phyloP scores from a whole-genome alignment of 441 rosid genomes.

The Populus tomentosa region DNA sequence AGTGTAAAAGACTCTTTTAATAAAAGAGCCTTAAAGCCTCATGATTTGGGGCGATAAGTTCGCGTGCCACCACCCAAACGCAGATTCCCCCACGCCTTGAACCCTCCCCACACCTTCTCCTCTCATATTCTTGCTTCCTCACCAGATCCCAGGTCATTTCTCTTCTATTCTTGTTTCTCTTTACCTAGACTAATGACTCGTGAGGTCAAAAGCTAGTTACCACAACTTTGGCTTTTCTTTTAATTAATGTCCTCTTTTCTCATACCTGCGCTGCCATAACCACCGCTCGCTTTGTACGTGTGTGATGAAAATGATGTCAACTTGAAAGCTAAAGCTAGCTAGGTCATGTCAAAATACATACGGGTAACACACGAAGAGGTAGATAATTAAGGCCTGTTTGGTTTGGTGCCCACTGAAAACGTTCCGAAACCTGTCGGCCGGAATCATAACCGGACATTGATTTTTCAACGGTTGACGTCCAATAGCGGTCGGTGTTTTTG shows the following conservation, averaged over 20 bases:
- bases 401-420: neutral
- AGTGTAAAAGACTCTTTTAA: conserved; percentile 32
- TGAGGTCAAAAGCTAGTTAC: conserved; percentile 32
- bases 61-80: conserved; percentile 47
- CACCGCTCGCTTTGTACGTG: neutral
- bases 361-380: neutral
- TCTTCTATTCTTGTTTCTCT: neutral
- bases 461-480: neutral
- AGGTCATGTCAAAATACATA: neutral
- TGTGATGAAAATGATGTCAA: conserved; percentile 16
- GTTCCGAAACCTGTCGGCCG: neutral
- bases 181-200: neutral
- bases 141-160: conserved; percentile 46
- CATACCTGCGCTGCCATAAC: neutral
- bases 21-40: conserved; percentile 11
- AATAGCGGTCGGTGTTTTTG: neutral
- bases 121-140: conserved; percentile 18
- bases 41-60: conserved; percentile 52
- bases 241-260: neutral
- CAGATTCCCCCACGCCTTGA: conserved; percentile 52
- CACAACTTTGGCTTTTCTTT: conserved; percentile 15
- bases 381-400: neutral
- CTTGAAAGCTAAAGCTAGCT: neutral
- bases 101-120: conserved; percentile 14
- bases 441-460: neutral